Conservation (phyloP, 2,329 filamentous ascomycete species). For the Lasiodiplodia gonubiensis region DNA sequence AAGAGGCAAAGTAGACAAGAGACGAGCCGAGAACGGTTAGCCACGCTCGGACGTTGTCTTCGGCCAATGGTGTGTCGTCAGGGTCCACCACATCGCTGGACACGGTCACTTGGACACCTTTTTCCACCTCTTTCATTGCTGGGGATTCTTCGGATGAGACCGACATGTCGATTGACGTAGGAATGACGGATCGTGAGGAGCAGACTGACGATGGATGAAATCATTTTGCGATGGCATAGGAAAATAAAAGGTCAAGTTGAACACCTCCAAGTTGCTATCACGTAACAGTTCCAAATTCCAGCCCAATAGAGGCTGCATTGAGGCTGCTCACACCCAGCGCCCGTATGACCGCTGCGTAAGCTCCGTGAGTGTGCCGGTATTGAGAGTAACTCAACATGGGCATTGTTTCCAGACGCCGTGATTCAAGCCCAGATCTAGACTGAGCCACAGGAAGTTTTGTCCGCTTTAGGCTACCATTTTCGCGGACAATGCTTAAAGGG, state of each 20-base stretch:
- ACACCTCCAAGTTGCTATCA: not conserved
- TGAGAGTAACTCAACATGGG: not conserved
- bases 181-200: not conserved
- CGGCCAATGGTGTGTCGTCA: not conserved
- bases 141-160: not conserved
- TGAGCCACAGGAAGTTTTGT: conserved; percentile 20
- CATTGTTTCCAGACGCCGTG: not conserved
- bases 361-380: conserved; percentile 2
- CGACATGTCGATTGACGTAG: not conserved
- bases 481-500: not conserved
- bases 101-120: not conserved
- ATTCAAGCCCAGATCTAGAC: conserved; percentile 1
- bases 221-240: not conserved
- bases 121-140: conserved; percentile 16
- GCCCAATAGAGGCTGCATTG: not conserved
- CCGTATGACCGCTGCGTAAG: not conserved
- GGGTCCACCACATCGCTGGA: not conserved
- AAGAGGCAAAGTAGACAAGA: conserved; percentile 15
- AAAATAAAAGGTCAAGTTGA: not conserved
- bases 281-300: not conserved
- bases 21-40: conserved; percentile 14
- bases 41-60: conserved; percentile 19
- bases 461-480: conserved; percentile 3
- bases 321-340: not conserved
- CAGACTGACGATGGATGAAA: not conserved